phyloP scores from a whole-genome alignment of 106 monocot genomes.

The Dendrobium catenatum region DNA sequence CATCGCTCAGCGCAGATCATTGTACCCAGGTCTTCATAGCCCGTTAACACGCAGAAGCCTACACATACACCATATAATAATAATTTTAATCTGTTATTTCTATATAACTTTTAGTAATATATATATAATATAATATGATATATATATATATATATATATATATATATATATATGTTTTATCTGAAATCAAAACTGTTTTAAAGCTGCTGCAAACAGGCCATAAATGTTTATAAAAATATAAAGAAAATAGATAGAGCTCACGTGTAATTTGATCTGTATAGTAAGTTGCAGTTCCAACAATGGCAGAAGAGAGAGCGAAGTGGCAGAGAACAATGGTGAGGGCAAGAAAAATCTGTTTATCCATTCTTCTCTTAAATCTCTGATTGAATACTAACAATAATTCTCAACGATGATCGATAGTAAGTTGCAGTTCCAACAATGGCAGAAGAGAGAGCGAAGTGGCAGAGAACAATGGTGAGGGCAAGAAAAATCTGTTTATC shows the following conservation, averaged over 20 bases:
- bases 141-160: too few species aligned
- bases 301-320: background rate
- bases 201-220: too few species aligned
- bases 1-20: constrained; percentile 58
- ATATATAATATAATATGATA: too few species aligned
- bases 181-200: too few species aligned
- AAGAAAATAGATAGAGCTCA: background rate
- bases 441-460: background rate
- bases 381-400: background rate
- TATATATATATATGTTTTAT: too few species aligned
- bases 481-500: background rate
- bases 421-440: constrained; percentile 15
- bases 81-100: background rate
- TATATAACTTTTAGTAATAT: too few species aligned
- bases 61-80: background rate
- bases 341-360: background rate
- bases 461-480: background rate
- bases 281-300: constrained; percentile 15
- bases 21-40: constrained; percentile 21
- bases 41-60: constrained; percentile 47
- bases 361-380: background rate
- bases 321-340: background rate
- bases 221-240: background rate
- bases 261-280: constrained; percentile 20
- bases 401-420: background rate